phyloP scores from a whole-genome alignment of 306 rosid species.

The Ziziphus jujuba region DNA sequence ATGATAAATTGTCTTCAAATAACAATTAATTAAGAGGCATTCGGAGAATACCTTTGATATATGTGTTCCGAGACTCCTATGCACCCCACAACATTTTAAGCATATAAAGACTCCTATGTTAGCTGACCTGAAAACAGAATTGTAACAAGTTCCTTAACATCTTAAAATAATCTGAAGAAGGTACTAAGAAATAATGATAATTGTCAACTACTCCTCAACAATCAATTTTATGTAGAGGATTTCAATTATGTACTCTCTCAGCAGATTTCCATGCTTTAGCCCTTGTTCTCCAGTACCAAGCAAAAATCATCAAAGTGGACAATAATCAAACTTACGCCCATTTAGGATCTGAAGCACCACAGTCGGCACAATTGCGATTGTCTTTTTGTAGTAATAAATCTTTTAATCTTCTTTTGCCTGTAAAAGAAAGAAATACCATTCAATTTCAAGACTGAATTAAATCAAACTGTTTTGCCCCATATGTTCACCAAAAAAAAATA shows the following conservation, averaged over 20 bases:
- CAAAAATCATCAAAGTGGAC: conserved; percentile 3
- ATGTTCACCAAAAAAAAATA: too few relatives aligned
- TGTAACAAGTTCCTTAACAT: conserved; percentile 9
- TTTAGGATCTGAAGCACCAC: conserved; percentile 91
- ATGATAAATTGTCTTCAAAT: background rate
- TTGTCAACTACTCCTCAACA: conserved; percentile 4
- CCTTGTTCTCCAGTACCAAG: conserved; percentile 7
- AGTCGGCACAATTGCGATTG: conserved; percentile 88
- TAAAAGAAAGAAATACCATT: conserved; percentile 31
- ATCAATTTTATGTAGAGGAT: conserved; percentile 14
- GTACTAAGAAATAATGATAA: background rate
- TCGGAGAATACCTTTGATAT: conserved; percentile 75
- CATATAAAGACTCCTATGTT: conserved; percentile 96
- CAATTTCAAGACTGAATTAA: conserved; percentile 21
- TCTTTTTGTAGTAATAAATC: conserved; percentile 70
- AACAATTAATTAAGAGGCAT: background rate
- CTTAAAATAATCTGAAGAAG: conserved; percentile 1
- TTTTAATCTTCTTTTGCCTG: conserved; percentile 81
- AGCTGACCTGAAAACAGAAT: conserved; percentile 71
- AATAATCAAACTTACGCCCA: conserved; percentile 82
- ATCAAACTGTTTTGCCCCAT: background rate
- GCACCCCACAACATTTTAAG: conserved; percentile 94
- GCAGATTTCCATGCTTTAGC: background rate
- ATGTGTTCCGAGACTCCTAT: conserved; percentile 94
- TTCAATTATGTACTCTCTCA: conserved; percentile 15